These are phyloP conservation scores for Malbranchea zuffiana DNA, from an alignment of 2,329 filamentous ascomycete genomes.

Conservation along the genomic window DNA sequence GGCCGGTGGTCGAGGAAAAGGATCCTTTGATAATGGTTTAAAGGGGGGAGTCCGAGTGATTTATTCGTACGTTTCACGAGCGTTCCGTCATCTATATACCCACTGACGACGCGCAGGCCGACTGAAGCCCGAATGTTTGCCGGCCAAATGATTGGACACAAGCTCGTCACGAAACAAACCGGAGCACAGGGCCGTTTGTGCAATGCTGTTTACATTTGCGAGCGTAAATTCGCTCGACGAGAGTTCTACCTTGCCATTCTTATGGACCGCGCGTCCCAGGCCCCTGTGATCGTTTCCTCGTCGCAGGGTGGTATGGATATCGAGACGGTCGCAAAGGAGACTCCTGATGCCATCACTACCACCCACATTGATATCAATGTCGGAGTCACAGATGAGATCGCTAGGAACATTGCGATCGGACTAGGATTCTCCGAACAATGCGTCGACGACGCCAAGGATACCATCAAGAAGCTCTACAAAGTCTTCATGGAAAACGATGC, in stretches of 20 bases:
- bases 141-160: slow-evolving; percentile 98
- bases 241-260: slow-evolving; percentile 99
- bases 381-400: slow-evolving; percentile 92
- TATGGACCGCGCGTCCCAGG: slow-evolving; percentile 89
- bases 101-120: slow-evolving; percentile 42
- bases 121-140: slow-evolving; percentile 95
- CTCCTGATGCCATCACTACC: slow-evolving; percentile 87
- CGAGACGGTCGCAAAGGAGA: slow-evolving; percentile 96
- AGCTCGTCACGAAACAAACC: slow-evolving; percentile 99
- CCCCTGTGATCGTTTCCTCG: slow-evolving; percentile 91
- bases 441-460: slow-evolving; percentile 86
- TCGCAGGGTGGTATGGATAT: slow-evolving; percentile 99
- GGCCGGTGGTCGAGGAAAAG: slow-evolving; percentile 94
- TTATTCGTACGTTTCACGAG: slow-evolving; percentile 56
- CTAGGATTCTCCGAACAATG: slow-evolving; percentile 98
- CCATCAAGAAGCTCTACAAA: slow-evolving; percentile 98
- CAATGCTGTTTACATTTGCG: slow-evolving; percentile 96
- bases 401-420: slow-evolving; percentile 75
- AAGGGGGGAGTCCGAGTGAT: slow-evolving; percentile 98
- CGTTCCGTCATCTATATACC: not conserved
- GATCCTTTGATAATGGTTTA: slow-evolving; percentile 92
- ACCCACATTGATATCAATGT: slow-evolving; percentile 87
- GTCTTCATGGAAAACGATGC: slow-evolving; percentile 98
- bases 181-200: slow-evolving; percentile 86
- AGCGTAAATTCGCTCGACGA: slow-evolving; percentile 97